phyloP scores from a whole-genome alignment of 176 grass and related monocot genomes.

The Echinochloa phyllopogon region DNA sequence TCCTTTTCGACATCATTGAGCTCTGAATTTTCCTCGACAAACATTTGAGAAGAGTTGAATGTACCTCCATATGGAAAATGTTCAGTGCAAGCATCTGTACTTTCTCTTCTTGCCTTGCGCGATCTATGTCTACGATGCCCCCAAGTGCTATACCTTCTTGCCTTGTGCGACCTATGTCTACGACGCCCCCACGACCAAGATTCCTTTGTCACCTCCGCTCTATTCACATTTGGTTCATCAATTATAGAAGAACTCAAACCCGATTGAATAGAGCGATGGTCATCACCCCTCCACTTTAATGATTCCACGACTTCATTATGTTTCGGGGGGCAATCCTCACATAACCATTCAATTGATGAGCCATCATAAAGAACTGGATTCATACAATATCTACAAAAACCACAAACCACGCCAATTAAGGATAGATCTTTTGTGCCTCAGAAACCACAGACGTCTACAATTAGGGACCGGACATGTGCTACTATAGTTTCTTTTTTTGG shows the following conservation, averaged over 20 bases:
- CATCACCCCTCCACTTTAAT: background rate
- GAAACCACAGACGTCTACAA: background rate
- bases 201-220: background rate
- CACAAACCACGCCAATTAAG: conserved; percentile 6
- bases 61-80: background rate
- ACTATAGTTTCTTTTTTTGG: too few species aligned
- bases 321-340: conserved; percentile 33
- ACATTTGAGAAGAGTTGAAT: conserved; percentile 18
- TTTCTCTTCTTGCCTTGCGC: background rate
- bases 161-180: background rate
- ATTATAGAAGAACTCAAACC: conserved; percentile 11
- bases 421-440: background rate
- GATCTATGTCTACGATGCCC: background rate
- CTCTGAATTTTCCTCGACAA: background rate
- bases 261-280: background rate
- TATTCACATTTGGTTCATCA: conserved; percentile 16
- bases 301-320: background rate
- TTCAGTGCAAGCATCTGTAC: background rate
- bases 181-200: background rate
- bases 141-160: background rate
- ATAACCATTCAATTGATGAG: conserved; percentile 26
- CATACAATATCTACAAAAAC: conserved; percentile 60
- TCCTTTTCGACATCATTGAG: conserved; percentile 7
- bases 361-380: conserved; percentile 24
- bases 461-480: background rate